phyloP scores from a whole-genome alignment of 345 rosid species.

The Linum trigynum region DNA sequence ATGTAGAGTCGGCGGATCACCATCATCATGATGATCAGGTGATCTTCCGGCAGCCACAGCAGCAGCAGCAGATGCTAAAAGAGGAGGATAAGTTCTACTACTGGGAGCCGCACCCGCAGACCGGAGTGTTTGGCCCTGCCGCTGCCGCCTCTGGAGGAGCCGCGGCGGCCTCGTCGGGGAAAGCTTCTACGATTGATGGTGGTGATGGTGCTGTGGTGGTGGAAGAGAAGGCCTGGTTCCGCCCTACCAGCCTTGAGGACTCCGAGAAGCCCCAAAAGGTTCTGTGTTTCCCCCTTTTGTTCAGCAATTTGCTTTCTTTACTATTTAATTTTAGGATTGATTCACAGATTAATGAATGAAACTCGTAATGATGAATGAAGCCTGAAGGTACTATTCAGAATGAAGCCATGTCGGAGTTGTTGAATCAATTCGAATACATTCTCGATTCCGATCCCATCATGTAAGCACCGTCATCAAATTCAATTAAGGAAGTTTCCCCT shows the following conservation, averaged over 20 bases:
- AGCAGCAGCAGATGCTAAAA: constrained; percentile 11
- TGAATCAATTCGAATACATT: no score
- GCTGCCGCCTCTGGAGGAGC: background rate
- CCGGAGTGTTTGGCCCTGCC: constrained; percentile 85
- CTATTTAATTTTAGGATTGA: no score
- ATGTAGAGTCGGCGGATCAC: constrained; percentile 51
- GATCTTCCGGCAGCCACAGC: constrained; percentile 49
- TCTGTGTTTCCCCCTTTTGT: no score
- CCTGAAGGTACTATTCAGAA: no score
- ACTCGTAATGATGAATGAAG: no score
- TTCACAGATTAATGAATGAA: no score
- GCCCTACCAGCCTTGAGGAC: constrained; percentile 88
- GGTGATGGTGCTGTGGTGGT: constrained; percentile 23
- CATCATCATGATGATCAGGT: constrained; percentile 45
- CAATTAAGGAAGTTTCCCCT: no score
- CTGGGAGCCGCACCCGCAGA: constrained; percentile 92
- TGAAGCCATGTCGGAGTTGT: no score
- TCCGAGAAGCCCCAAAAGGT: constrained; percentile 70
- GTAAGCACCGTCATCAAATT: no score
- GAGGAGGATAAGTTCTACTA: constrained; percentile 14
- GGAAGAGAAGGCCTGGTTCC: constrained; percentile 93
- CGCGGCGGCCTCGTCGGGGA: constrained; percentile 6
- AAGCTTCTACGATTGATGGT: constrained; percentile 9
- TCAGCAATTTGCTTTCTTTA: no score
- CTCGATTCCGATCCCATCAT: no score